phyloP scores from a whole-genome alignment of 2,329 filamentous ascomycete genomes.

The Aspergillus brasiliensis region DNA sequence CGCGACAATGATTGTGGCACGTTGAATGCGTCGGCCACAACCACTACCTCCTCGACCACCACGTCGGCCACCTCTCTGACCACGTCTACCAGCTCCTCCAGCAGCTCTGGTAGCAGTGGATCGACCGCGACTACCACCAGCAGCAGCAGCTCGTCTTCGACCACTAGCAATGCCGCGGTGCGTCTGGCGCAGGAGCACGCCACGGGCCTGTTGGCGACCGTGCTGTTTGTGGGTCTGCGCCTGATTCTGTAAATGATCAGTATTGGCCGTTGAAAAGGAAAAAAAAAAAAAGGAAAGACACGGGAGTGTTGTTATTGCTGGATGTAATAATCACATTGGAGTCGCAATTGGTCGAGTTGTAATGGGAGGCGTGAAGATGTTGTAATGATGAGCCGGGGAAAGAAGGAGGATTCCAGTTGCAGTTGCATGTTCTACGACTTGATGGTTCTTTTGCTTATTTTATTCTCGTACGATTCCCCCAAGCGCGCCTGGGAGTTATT shows the following conservation, averaged over 20 bases:
- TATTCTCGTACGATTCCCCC: slow-evolving; percentile 6
- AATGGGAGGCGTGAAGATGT: neutral
- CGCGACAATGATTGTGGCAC: slow-evolving; percentile 54
- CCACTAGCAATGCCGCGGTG: slow-evolving; percentile 47
- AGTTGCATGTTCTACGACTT: slow-evolving; percentile 10
- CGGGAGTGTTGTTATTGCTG: neutral
- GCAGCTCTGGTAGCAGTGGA: slow-evolving; percentile 26
- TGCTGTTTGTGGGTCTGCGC: slow-evolving; percentile 59
- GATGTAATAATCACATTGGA: neutral
- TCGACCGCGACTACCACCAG: slow-evolving; percentile 35
- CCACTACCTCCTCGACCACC: too few relatives aligned
- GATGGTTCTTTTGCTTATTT: neutral
- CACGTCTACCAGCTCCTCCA: slow-evolving; percentile 22
- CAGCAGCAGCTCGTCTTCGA: slow-evolving; percentile 25
- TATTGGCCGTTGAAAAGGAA: neutral
- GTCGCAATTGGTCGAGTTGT: neutral
- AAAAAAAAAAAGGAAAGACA: neutral
- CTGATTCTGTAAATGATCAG: slow-evolving; percentile 54
- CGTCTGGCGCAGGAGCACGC: slow-evolving; percentile 53
- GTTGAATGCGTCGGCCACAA: slow-evolving; percentile 43
- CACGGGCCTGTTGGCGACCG: slow-evolving; percentile 54
- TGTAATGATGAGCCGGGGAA: neutral
- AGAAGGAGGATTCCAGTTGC: neutral
- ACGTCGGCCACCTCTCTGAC: slow-evolving; percentile 2
- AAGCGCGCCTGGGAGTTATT: neutral